Base-by-base conservation (phyloP, 2,329 filamentous ascomycete genomes). In the Scolecobasidium constrictum region DNA sequence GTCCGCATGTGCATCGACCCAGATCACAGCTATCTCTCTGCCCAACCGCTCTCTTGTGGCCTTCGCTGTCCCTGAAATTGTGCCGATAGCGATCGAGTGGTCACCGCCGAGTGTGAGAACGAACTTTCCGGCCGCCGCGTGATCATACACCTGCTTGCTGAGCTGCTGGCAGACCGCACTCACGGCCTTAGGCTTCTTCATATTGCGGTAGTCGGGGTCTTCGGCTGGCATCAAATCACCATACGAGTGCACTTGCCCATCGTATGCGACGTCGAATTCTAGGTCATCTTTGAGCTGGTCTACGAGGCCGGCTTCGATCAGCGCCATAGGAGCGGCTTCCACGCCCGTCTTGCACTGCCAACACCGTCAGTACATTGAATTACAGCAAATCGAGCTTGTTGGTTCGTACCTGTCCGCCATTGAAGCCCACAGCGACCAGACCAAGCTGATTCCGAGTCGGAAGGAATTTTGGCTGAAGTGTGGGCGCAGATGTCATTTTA, bases 1-100 rank as follows among this genome's bases (percentile, higher is more conserved):
- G 63, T 98, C 92, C 43, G 90, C 83, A 64, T 98, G 92, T 19
- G 92, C 92, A 64, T 98, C 92, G 22, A 98, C 92, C 92, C 92
- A 98, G 61, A 98, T 93, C 45, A 98, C 86, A 11, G 87, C 92
- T 49, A 95, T 80, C 54, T 96, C 90, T 44, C 82, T 74, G 35
- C 71, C 77, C 46, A 94, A 68, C 15, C 90, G 71, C 71, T 98
- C 88, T 46, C 85, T 78, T 33, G 86, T 81, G 0, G 90, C 92
- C 67, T 82, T 85, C 26, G 88, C 85, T 1, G 83, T 86, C 33
- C 92, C 92, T 20, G 83, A 82, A 53, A 98, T 78, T 38, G 86
- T 94, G 49, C 92, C 92, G 53, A 98, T 93, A 49, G 92, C 92
- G 58, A 98, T 93, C 50, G 81, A 87, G 71, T 98, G 92, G 67